phyloP scores from a whole-genome alignment of 2,329 filamentous ascomycete genomes.

The Aspergillus sp. region DNA sequence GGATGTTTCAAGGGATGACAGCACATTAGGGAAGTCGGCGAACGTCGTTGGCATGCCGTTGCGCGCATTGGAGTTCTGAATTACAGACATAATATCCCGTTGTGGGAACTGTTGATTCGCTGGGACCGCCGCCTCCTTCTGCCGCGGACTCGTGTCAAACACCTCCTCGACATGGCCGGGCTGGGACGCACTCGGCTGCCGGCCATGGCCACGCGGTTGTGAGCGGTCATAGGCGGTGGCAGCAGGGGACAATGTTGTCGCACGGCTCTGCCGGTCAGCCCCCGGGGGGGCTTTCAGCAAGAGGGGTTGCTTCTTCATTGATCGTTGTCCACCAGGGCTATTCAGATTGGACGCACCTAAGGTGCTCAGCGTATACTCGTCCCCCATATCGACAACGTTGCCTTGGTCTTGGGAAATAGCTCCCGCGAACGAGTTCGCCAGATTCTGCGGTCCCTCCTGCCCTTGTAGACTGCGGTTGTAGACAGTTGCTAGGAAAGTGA shows the following conservation, averaged over 20 bases:
- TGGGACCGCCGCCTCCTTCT: constrained; percentile 20
- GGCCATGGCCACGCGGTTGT: constrained; percentile 30
- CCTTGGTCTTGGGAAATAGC: constrained; percentile 67
- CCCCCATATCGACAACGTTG: constrained; percentile 65
- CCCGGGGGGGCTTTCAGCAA: constrained; percentile 49
- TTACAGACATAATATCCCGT: constrained; percentile 53
- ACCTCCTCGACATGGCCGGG: constrained; percentile 48
- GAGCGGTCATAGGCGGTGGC: constrained; percentile 35
- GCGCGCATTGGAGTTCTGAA: constrained; percentile 50
- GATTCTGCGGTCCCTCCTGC: constrained; percentile 71
- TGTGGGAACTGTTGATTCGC: constrained; percentile 35
- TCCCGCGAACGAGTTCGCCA: constrained; percentile 80
- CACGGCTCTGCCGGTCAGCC: constrained; percentile 30
- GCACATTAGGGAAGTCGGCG: constrained; percentile 48
- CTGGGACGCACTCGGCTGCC: constrained; percentile 35
- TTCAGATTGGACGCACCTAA: constrained; percentile 35
- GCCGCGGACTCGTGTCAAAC: constrained; percentile 43
- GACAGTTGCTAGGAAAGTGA: constrained; percentile 94
- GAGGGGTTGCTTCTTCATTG: constrained; percentile 50
- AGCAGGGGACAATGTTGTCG: constrained; percentile 42
- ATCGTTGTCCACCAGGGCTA: constrained; percentile 40
- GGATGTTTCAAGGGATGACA: constrained; percentile 48
- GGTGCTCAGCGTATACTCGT: constrained; percentile 48
- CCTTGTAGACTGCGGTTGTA: constrained; percentile 93
- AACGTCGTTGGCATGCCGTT: constrained; percentile 42